Evolutionary conservation across 495 filamentous ascomycete species (phyloP).

Genomic region (Talaromyces thailandensis): DNA sequence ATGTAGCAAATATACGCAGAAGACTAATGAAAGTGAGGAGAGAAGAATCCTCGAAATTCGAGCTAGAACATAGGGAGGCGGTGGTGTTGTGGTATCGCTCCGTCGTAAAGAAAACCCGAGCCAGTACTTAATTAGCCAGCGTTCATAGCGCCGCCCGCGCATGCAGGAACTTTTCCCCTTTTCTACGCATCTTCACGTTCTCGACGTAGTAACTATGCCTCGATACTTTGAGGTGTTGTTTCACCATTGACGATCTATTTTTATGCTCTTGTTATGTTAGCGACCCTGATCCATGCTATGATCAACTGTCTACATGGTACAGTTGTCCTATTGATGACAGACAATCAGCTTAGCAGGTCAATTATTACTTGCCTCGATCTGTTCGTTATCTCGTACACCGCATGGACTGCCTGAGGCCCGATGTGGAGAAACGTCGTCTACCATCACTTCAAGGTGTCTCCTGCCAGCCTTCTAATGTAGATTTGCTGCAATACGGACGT

Average conservation of each 20-base stretch:
- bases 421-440: background rate
- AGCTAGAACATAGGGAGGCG: background rate
- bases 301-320: background rate
- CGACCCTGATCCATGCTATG: background rate
- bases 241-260: background rate
- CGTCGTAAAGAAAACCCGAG: background rate
- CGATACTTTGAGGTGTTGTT: background rate
- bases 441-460: background rate
- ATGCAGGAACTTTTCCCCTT: conserved; percentile 1
- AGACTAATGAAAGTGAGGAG: background rate
- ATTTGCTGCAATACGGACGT: no score
- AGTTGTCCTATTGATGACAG: background rate
- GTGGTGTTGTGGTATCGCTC: background rate
- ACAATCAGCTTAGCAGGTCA: background rate
- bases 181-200: background rate
- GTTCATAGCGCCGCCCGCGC: background rate
- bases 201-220: background rate
- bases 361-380: background rate
- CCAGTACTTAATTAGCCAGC: background rate
- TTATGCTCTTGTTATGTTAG: background rate
- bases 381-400: background rate
- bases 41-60: background rate
- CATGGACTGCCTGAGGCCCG: background rate
- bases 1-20: no score
- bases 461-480: no score